These are phyloP conservation scores for Amanita pallidorosea DNA, from an alignment of 768 basidiomycete genomes.

Conservation along the genomic window DNA sequence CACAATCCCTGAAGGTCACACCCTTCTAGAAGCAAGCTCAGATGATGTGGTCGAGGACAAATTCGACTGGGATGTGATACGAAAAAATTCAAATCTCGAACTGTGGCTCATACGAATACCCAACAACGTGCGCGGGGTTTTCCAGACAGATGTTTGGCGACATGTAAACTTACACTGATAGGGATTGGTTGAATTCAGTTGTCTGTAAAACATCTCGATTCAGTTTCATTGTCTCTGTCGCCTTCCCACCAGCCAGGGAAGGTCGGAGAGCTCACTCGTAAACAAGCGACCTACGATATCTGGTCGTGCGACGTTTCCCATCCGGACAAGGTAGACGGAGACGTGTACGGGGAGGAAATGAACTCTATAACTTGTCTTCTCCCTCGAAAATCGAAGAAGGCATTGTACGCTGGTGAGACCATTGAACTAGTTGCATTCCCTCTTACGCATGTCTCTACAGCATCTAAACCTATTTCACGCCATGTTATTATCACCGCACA, in stretches of 20 bases:
- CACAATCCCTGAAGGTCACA: conserved; percentile 42
- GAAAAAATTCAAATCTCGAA: conserved; percentile 47
- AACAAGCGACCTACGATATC: conserved; percentile 47
- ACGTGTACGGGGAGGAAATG: conserved; percentile 47
- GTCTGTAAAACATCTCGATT: conserved; percentile 53
- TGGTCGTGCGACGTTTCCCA: conserved; percentile 30
- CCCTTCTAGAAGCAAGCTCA: conserved; percentile 11
- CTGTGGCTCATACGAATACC: conserved; percentile 66
- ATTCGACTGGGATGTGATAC: conserved; percentile 62
- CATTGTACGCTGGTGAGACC: conserved; percentile 42
- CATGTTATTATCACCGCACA: conserved; percentile 50
- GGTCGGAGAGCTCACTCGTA: conserved; percentile 42
- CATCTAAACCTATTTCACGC: conserved; percentile 35
- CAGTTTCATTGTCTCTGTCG: conserved; percentile 33
- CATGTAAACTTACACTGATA: background rate
- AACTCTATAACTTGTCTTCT: conserved; percentile 49
- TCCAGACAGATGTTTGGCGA: background rate
- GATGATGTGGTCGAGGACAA: conserved; percentile 32
- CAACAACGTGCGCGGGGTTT: conserved; percentile 39
- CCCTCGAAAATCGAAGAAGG: conserved; percentile 48
- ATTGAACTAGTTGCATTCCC: background rate
- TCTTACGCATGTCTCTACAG: background rate
- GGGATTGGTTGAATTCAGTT: conserved; percentile 27
- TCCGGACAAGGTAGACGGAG: conserved; percentile 20
- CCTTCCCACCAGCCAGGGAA: conserved; percentile 18